Conservation (phyloP, 2,329 filamentous ascomycete genomes). For the Epichloe sp. region DNA sequence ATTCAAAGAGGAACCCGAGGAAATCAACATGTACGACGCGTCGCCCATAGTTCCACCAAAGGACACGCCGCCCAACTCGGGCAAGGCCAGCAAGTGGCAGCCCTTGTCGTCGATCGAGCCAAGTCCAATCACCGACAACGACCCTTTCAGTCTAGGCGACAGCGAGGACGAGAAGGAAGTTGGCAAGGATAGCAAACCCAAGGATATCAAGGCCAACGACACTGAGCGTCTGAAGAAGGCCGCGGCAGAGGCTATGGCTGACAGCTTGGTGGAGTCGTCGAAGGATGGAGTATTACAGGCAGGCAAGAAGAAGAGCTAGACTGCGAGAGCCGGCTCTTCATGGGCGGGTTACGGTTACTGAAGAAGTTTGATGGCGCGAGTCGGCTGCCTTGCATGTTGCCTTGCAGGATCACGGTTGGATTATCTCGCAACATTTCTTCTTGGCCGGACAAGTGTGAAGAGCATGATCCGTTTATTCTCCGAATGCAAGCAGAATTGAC, state of each 20-base stretch:
- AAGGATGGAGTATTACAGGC: conserved; percentile 17
- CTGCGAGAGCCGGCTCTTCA: background rate
- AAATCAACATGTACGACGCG: conserved; percentile 63
- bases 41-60: conserved; percentile 43
- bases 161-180: conserved; percentile 77
- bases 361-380: background rate
- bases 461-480: background rate
- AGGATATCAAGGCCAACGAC: conserved; percentile 41
- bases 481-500: conserved; percentile 1
- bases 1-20: conserved; percentile 55
- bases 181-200: conserved; percentile 32
- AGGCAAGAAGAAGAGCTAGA: conserved; percentile 25
- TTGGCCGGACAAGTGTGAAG: background rate
- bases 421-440: background rate
- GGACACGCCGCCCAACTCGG: conserved; percentile 31
- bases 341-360: background rate
- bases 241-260: conserved; percentile 47
- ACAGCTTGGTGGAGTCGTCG: conserved; percentile 33
- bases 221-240: conserved; percentile 52
- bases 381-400: background rate
- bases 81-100: conserved; percentile 91
- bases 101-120: conserved; percentile 74
- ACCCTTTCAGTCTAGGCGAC: conserved; percentile 92
- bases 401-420: background rate
- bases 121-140: conserved; percentile 74